phyloP scores from a whole-genome alignment of 495 filamentous ascomycete genomes.

The Sordaria brevicollis region DNA sequence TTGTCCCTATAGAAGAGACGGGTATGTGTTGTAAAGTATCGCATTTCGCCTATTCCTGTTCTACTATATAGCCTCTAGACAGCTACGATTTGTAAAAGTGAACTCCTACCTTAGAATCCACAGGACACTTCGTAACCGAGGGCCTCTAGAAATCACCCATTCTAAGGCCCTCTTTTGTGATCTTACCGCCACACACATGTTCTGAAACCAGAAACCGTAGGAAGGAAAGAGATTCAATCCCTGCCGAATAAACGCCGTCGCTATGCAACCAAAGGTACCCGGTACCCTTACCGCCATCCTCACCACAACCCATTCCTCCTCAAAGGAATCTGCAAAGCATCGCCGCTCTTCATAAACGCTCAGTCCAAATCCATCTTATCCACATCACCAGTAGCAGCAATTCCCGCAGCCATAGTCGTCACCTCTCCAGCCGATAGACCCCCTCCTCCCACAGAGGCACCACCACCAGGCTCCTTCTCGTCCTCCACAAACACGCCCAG shows the following conservation, averaged over 20 bases:
- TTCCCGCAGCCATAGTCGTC: slow-evolving; percentile 23
- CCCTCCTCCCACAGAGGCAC: too few species aligned
- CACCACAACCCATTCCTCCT: too few species aligned
- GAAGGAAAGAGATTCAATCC: neutral
- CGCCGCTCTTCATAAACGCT: neutral
- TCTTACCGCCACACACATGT: neutral
- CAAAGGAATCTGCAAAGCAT: neutral
- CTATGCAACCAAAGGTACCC: slow-evolving; percentile 10
- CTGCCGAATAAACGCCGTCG: slow-evolving; percentile 11
- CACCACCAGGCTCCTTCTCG: slow-evolving; percentile 44
- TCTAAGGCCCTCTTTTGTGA: neutral
- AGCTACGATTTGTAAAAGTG: neutral
- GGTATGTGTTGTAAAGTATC: neutral
- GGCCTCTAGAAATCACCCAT: neutral
- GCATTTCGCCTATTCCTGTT: neutral
- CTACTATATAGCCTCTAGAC: neutral
- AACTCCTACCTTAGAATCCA: neutral
- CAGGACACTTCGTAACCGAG: neutral
- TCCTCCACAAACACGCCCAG: slow-evolving; percentile 74
- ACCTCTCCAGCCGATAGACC: slow-evolving; percentile 17
- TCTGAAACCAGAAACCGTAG: neutral
- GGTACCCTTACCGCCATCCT: neutral
- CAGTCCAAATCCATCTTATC: slow-evolving; percentile 37
- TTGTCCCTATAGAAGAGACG: neutral
- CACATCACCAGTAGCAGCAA: slow-evolving; percentile 19